Evolutionary conservation across 176 grass and related monocot genomes (phyloP).

Genomic region (Eragrostis curvula): DNA sequence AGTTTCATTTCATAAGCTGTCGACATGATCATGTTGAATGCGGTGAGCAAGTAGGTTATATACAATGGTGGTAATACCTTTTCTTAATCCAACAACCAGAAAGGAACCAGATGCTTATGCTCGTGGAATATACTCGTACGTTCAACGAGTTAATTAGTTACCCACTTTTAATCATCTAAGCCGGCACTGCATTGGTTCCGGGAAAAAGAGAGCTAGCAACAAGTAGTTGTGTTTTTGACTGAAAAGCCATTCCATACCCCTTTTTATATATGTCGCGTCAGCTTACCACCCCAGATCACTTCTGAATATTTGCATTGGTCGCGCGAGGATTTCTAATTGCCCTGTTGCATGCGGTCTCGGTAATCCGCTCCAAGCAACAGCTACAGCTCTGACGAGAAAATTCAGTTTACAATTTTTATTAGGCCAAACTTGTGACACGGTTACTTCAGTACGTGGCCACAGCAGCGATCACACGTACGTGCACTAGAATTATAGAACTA

Average conservation of each 20-base stretch:
- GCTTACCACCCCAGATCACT: background rate
- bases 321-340: background rate
- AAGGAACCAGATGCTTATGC: background rate
- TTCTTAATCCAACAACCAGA: no score
- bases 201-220: background rate
- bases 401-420: background rate
- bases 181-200: background rate
- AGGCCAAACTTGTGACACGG: background rate
- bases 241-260: background rate
- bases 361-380: no score
- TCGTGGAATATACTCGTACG: background rate
- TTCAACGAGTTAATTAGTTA: background rate
- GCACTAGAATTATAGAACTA: background rate
- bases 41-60: no score
- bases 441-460: background rate
- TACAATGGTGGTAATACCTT: no score
- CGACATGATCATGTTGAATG: no score
- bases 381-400: background rate
- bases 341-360: background rate
- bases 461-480: background rate
- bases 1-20: no score
- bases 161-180: background rate
- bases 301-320: no score
- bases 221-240: background rate
- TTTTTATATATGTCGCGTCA: background rate